These are phyloP conservation scores for Grosmannia serpens DNA, from an alignment of 2,329 filamentous ascomycete species.

Conservation along the genomic window DNA sequence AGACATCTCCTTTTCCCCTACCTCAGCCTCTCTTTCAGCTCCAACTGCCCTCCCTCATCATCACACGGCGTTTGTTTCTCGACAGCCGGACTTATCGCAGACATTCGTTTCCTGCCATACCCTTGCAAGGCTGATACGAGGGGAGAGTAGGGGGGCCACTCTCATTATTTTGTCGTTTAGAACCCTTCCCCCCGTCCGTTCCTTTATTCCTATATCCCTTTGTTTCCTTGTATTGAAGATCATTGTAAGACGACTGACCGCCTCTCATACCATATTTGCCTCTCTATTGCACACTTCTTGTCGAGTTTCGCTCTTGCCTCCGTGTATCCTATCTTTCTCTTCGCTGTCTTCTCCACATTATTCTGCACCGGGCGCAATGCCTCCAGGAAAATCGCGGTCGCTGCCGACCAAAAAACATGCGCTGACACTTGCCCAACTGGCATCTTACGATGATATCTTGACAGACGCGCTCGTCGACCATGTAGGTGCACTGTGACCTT, in stretches of 20 bases:
- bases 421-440: slow-evolving; percentile 76
- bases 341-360: background rate
- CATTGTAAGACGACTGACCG: background rate
- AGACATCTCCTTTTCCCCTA: background rate
- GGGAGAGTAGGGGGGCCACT: background rate
- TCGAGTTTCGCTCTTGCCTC: background rate
- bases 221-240: background rate
- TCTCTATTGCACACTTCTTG: background rate
- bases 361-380: slow-evolving; percentile 3
- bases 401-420: slow-evolving; percentile 48
- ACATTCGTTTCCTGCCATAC: background rate
- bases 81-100: background rate
- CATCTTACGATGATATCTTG: slow-evolving; percentile 87
- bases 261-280: background rate
- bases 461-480: slow-evolving; percentile 94
- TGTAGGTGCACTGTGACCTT: slow-evolving; percentile 42
- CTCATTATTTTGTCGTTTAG: background rate
- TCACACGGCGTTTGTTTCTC: background rate
- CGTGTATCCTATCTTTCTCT: background rate
- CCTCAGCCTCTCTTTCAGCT: background rate
- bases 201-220: background rate
- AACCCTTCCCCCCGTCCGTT: background rate
- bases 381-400: slow-evolving; percentile 4
- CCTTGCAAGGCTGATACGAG: background rate
- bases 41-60: background rate